Base-by-base conservation (phyloP, 441 rosid species). In the Sinapis alba region DNA sequence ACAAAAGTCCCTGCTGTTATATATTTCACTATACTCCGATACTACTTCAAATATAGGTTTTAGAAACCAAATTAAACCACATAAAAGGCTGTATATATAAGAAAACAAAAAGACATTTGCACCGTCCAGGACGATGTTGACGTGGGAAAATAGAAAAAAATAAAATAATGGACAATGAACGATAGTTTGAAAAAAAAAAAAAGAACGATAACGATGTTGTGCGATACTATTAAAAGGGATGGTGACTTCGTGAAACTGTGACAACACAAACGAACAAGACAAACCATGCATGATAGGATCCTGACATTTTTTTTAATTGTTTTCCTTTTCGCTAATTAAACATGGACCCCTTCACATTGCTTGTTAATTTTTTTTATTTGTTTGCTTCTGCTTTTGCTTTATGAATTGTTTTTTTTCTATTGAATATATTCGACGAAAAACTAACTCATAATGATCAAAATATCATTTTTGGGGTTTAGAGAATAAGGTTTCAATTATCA, bases 121-220 rank as follows among this genome's bases (percentile, higher is more conserved):
- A 76, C 80, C 67, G 66, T 32, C 75, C 71, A 57, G 28, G 62
- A 59, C 57, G 65, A 70, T 59, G 74, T 59, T 70, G 74, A 75
- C 69, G 54, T 68, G 1, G 32, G 16, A 3, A n/a, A 51, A 13
- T 36, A 45, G 7, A 50, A 1, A 36, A 19, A 43, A n/a, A n/a
- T 2, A 15, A 45, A 45, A 45, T 11, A 15, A 15, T 66, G 61
- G 10, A 19, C 26, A 53, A 19, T 3, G 43, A 36, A 36, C n/a
- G 43, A 36, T 5, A n/a, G n/a, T n/a, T 26, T 26, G 27, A 26
- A 3, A 26, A 26, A 26, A 26, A 26, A 23, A 23, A 2, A 11
- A 7, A 38, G 2, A 23, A 65, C 59, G 38, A 32, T 30, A 50
- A 50, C 54, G 54, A 50, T 16, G 54, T 63, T 69, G 59, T 69